phyloP scores from a whole-genome alignment of 192 early-diverging fungal genomes.

The Coemansia sp. region DNA sequence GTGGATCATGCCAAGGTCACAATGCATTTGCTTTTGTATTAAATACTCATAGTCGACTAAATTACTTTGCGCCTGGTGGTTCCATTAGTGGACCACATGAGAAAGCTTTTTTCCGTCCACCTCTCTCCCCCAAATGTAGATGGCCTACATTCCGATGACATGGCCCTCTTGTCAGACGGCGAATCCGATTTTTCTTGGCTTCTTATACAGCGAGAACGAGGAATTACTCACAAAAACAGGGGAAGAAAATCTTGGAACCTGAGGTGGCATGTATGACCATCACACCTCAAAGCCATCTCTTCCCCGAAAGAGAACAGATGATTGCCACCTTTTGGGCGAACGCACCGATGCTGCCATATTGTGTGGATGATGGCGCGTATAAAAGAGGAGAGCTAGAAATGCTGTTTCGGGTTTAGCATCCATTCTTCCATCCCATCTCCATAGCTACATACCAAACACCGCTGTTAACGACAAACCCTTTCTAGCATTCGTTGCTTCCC shows the following conservation, averaged over 20 bases:
- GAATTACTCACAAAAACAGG: background rate
- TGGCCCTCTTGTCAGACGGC: background rate
- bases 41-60: background rate
- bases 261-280: background rate
- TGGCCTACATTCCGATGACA: background rate
- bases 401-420: background rate
- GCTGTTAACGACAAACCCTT: background rate
- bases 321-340: background rate
- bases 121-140: too few relatives aligned
- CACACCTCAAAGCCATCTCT: background rate
- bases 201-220: background rate
- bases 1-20: constrained; percentile 9
- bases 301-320: background rate
- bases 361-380: background rate
- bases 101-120: background rate
- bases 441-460: background rate
- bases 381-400: background rate
- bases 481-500: background rate
- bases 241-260: background rate
- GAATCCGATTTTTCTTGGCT: background rate
- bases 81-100: constrained; percentile 11
- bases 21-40: constrained; percentile 4
- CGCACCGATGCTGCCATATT: background rate
- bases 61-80: constrained; percentile 6
- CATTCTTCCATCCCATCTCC: background rate